Evolutionary conservation across 257 asterid genomes (phyloP), one percentile per base, ranked within the genome.

Genomic region (Echium plantagineum): DNA sequence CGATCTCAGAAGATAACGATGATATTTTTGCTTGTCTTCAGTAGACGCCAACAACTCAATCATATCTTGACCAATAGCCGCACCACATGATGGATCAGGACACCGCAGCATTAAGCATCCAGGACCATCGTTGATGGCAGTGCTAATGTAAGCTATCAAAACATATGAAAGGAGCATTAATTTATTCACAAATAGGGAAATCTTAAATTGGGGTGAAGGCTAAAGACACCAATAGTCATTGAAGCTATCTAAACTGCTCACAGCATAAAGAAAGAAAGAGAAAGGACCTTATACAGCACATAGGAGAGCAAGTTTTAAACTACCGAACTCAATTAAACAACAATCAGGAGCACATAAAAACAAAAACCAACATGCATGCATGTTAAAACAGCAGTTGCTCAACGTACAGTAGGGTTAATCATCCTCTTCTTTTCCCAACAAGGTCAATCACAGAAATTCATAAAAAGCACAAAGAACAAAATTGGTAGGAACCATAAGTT

Each of bases 61-160:
- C 94, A 84, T 88, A 62, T 91, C 94, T 77, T 79, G 95, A 63
- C 95, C 94, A 76, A 91, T 71, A 72, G 96, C 87, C 67, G 93
- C 85, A 51, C 68, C 81, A 52, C 96, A 91, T 18, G 90, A 78
- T 42, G 90, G 94, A 71, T 79, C 90, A 58, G 98, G 96, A 67
- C 98, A 91, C 71, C 94, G 81, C 83, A 88, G 71, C 69, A 68
- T 74, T 81, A 91, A 85, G 85, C 96, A 84, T 59, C 96, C 98
- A 66, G 96, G 95, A 59, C 98, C 98, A 67, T 82, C 95, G 54
- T 81, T 80, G 74, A 90, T 84, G 73, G 96, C 76, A 63, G 95
- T 79, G 77, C 84, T 81, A 59, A 90, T 77, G 75, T 90, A 90
- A 77, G 88, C 97, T 90, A 75, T 55, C 70, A 78, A 21, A 69